phyloP scores from a whole-genome alignment of 192 early-diverging fungal genomes.

The Backusella circina region DNA sequence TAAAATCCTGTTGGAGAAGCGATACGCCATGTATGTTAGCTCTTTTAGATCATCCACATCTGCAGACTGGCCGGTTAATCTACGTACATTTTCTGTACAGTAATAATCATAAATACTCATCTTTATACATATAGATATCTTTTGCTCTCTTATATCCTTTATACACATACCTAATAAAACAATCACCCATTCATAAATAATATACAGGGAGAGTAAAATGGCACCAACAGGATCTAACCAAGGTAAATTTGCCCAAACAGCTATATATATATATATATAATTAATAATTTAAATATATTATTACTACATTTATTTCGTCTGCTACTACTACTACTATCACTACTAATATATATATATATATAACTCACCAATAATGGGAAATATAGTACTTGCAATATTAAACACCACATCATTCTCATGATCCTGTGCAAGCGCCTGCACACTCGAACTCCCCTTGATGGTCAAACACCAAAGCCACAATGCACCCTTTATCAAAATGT shows the following conservation, averaged over 20 bases:
- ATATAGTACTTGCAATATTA: conserved; percentile 55
- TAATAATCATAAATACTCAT: neutral
- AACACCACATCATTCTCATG: conserved; percentile 72
- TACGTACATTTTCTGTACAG: conserved; percentile 59
- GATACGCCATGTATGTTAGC: conserved; percentile 63
- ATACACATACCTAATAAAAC: conserved; percentile 47
- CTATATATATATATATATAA: conserved; percentile 19
- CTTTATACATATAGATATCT: neutral
- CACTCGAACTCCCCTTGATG: conserved; percentile 59
- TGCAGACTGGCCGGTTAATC: conserved; percentile 64
- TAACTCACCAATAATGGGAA: conserved; percentile 55
- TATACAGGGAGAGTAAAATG: conserved; percentile 63
- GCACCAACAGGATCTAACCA: conserved; percentile 71
- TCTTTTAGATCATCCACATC: conserved; percentile 56
- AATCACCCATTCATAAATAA: conserved; percentile 61
- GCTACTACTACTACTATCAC: neutral
- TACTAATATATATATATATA: conserved; percentile 34
- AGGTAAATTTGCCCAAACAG: conserved; percentile 39
- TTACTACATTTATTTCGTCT: neutral
- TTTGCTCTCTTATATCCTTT: no score
- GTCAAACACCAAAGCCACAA: conserved; percentile 63
- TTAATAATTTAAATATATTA: neutral
- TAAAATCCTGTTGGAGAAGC: conserved; percentile 42
- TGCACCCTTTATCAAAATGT: conserved; percentile 50
- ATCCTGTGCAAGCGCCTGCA: conserved; percentile 66